Evolutionary conservation across 2,329 filamentous ascomycete species (phyloP).

Genomic region (Pseudocercospora macadamiae): DNA sequence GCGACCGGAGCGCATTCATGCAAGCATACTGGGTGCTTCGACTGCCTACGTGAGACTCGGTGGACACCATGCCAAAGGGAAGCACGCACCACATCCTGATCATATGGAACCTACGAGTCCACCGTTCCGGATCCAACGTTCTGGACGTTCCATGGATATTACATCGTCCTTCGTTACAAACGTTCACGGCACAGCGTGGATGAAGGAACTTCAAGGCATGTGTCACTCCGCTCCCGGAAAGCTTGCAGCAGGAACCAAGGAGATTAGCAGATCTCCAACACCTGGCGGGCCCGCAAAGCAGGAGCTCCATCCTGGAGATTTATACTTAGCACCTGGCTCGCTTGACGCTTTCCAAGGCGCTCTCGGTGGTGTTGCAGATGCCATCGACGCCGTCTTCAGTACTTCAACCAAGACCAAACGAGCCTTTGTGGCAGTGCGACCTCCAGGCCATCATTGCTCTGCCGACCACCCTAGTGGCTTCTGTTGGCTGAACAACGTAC

Average conservation of each 20-base stretch:
- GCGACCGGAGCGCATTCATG: slow-evolving; percentile 86
- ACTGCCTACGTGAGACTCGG: slow-evolving; percentile 90
- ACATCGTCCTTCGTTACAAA: slow-evolving; percentile 79
- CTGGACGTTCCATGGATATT: slow-evolving; percentile 70
- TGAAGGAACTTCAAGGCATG: slow-evolving; percentile 86
- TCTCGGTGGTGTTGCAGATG: slow-evolving; percentile 89
- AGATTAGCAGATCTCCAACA: slow-evolving; percentile 63
- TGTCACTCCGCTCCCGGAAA: slow-evolving; percentile 79
- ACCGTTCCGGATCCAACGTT: slow-evolving; percentile 84
- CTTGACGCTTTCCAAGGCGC: slow-evolving; percentile 86
- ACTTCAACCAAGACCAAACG: slow-evolving; percentile 46
- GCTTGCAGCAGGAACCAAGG: slow-evolving; percentile 75
- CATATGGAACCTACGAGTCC: slow-evolving; percentile 58
- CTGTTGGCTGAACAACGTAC: slow-evolving; percentile 98
- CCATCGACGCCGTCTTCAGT: slow-evolving; percentile 80
- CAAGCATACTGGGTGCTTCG: slow-evolving; percentile 78
- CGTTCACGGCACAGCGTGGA: slow-evolving; percentile 90
- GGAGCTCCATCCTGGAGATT: slow-evolving; percentile 80
- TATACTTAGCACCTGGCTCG: slow-evolving; percentile 88
- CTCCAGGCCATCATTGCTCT: slow-evolving; percentile 95
- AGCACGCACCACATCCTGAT: slow-evolving; percentile 67
- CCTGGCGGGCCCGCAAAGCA: slow-evolving; percentile 53
- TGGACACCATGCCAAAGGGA: slow-evolving; percentile 73
- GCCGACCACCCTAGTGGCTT: slow-evolving; percentile 88
- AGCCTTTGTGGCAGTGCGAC: slow-evolving; percentile 89